Evolutionary conservation across 148 eudicot species (phyloP).

Genomic region (Rhododendron ferrugineum): DNA sequence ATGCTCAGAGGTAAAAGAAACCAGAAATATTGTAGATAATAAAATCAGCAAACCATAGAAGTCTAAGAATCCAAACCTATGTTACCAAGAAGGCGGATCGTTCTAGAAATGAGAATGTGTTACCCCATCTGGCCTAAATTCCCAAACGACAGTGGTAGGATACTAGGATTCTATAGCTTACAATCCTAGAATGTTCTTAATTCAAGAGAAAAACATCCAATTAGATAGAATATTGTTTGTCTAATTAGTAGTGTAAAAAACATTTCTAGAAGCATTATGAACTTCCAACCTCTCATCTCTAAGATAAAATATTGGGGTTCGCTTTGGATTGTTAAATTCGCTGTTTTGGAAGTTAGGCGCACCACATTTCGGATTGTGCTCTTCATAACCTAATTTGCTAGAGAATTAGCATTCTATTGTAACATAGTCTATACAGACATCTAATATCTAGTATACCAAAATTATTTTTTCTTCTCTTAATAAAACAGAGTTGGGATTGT

Average conservation of each 20-base stretch:
- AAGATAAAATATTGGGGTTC: neutral
- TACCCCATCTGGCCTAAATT: neutral
- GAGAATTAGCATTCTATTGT: neutral
- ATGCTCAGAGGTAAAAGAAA: neutral
- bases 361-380: neutral
- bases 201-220: neutral
- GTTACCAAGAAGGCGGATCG: neutral
- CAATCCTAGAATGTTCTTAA: neutral
- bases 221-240: neutral
- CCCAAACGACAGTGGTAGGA: neutral
- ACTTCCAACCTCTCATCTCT: neutral
- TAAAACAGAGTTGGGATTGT: neutral
- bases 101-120: neutral
- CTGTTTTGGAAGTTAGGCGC: neutral
- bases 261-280: neutral
- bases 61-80: neutral
- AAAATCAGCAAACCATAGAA: neutral
- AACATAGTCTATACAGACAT: neutral
- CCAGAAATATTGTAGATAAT: neutral
- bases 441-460: neutral
- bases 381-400: neutral
- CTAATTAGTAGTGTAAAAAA: neutral
- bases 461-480: neutral
- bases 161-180: neutral
- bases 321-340: neutral